phyloP scores from a whole-genome alignment of 345 rosid genomes.

The Brassica cretica region DNA sequence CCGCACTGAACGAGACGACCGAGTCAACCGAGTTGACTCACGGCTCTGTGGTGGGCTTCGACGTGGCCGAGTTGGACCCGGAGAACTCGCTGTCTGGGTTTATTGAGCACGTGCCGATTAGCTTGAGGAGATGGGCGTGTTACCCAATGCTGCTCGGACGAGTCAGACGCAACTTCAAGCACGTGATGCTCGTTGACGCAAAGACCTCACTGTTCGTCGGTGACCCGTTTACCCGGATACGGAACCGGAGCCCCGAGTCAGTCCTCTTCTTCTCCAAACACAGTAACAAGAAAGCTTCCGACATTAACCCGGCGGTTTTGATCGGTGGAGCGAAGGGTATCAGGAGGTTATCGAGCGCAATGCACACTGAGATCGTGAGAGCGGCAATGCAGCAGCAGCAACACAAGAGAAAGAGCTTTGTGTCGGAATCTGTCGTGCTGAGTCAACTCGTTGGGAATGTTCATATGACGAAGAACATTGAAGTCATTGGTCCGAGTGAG shows the following conservation, averaged over 20 bases:
- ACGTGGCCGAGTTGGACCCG: conserved; percentile 77
- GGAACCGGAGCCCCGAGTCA: conserved; percentile 65
- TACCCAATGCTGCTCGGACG: conserved; percentile 91
- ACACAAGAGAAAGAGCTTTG: conserved; percentile 51
- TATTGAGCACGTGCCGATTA: conserved; percentile 65
- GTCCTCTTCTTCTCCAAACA: conserved; percentile 48
- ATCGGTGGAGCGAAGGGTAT: conserved; percentile 78
- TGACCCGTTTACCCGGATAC: conserved; percentile 71
- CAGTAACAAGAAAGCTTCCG: conserved; percentile 46
- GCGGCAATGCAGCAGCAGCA: conserved; percentile 60
- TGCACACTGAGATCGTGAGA: conserved; percentile 77
- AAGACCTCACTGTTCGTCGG: conserved; percentile 52
- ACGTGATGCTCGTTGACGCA: conserved; percentile 60
- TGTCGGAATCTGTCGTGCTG: conserved; percentile 63
- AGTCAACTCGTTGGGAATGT: conserved; percentile 66
- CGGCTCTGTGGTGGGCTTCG: conserved; percentile 82
- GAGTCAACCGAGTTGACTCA: conserved; percentile 58
- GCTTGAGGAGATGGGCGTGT: conserved; percentile 83
- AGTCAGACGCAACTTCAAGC: conserved; percentile 73
- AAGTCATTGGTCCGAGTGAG: conserved; percentile 48
- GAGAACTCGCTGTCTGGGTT: conserved; percentile 87
- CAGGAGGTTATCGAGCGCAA: conserved; percentile 56
- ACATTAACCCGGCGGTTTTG: conserved; percentile 56
- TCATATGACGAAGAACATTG: conserved; percentile 48
- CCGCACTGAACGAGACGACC: background rate